phyloP scores from a whole-genome alignment of 2,329 filamentous ascomycete genomes.

The Colletotrichum sp. region DNA sequence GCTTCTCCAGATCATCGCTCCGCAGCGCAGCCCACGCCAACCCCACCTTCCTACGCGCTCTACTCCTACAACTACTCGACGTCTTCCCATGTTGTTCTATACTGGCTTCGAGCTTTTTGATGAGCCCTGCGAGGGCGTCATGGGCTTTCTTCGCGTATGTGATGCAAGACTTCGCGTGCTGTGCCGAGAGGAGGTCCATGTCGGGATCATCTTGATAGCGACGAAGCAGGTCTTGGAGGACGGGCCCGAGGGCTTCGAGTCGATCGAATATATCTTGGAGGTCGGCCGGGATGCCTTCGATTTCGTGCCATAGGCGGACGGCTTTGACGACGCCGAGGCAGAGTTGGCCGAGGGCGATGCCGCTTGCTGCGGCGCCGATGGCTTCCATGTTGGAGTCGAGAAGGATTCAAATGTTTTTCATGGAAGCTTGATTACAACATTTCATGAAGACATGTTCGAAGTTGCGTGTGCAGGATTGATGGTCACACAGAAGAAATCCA shows the following conservation, averaged over 20 bases:
- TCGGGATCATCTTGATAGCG: background rate
- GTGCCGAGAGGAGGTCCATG: background rate
- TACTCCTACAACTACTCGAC: background rate
- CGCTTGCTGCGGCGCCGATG: background rate
- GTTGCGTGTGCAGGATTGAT: background rate
- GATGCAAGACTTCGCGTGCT: background rate
- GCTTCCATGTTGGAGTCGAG: background rate
- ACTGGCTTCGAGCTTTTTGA: background rate
- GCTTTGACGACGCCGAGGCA: background rate
- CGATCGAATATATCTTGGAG: background rate
- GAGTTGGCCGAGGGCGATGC: background rate
- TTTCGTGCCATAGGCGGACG: background rate
- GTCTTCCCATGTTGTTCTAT: background rate
- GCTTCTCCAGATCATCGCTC: background rate
- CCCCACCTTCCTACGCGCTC: background rate
- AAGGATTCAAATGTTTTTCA: fast-evolving
- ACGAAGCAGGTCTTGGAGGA: background rate
- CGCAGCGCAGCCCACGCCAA: background rate
- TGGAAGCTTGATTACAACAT: background rate
- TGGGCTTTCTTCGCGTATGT: background rate
- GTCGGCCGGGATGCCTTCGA: background rate
- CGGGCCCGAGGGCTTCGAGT: background rate
- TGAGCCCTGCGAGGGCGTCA: background rate
- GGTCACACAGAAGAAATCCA: background rate
- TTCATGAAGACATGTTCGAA: background rate